Base-by-base conservation (phyloP, 805 yeast genomes). In the Crinitomyces ghanaensis region DNA sequence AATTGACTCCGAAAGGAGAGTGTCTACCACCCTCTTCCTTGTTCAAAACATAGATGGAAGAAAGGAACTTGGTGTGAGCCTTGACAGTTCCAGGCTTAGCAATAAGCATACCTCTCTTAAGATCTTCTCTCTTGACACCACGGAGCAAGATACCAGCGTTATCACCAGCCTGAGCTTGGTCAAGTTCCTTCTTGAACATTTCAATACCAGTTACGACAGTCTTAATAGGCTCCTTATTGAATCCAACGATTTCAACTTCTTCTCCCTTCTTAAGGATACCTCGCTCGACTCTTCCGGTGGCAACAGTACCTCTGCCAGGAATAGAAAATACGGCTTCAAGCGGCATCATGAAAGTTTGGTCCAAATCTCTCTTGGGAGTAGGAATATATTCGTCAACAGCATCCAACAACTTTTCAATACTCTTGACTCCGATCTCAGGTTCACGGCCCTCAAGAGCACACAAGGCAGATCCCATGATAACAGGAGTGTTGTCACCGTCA, bases 1-100 rank as follows among this genome's bases (percentile, higher is more conserved):
- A 91, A 75, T 85, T 80, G 65, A 80, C 84, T 56, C 88, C 88
- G 63, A 91, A 91, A 46, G 95, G 93, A 44, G 95, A 81, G 71
- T 84, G 95, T 69, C 98, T 88, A 55, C 98, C 98, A 74, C 98
- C 98, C 69, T 91, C 98, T 57, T 91, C 97, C 65, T 84, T 80
- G 57, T 93, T 73, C 60, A 91, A 72, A 45, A 88, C 75, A 65
- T 91, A 91, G 57, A 88, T 65, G 32, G 97, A 88, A 42, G 95
- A 86, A 58, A 91, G 72, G 71, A 88, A 74, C 70, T 83, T 85
- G 61, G 78, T 76, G 77, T 86, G 94, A 41, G 97, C 81, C 63
- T 80, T 75, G 53, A 88, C 82, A 45, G 93, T 66, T 46, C 83
- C 88, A 53, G 94, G 86, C 70, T 85, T 86, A 58, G 93, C 80